These are phyloP conservation scores for Mycena vitilis DNA, from an alignment of 768 basidiomycete genomes.

Conservation along the genomic window DNA sequence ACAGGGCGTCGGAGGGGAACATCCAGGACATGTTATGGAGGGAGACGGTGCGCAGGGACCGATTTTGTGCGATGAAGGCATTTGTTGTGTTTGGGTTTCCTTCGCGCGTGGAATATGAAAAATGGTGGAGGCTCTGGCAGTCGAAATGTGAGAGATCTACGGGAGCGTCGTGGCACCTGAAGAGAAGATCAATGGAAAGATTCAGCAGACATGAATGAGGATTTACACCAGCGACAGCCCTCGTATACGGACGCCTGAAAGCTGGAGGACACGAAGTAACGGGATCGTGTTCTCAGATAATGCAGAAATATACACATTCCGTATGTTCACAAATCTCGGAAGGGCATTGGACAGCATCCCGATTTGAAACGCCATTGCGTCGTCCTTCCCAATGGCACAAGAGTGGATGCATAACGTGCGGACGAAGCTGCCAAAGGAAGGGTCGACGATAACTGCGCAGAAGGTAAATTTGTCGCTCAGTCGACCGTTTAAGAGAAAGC, in stretches of 20 bases:
- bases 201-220: background rate
- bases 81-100: slow-evolving; percentile 53
- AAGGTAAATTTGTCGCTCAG: no score
- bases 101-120: slow-evolving; percentile 63
- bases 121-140: slow-evolving; percentile 68
- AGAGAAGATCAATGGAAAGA: background rate
- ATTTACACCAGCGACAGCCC: slow-evolving; percentile 68
- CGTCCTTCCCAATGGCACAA: slow-evolving; percentile 57
- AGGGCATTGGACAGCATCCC: slow-evolving; percentile 79
- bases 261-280: slow-evolving; percentile 65
- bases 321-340: slow-evolving; percentile 69
- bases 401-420: slow-evolving; percentile 71
- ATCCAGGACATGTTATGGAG: slow-evolving; percentile 67
- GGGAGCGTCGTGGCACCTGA: slow-evolving; percentile 56
- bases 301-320: slow-evolving; percentile 72
- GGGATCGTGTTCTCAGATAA: slow-evolving; percentile 62
- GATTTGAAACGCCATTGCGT: slow-evolving; percentile 71
- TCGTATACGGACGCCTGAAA: slow-evolving; percentile 61
- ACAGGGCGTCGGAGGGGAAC: slow-evolving; percentile 65
- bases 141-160: slow-evolving; percentile 60
- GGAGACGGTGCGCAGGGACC: slow-evolving; percentile 64
- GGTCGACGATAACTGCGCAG: slow-evolving; percentile 72
- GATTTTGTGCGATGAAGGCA: slow-evolving; percentile 65
- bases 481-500: no score
- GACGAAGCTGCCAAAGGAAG: slow-evolving; percentile 67